Base-by-base conservation (phyloP, 2,329 filamentous ascomycete genomes). In the Hypoxylon sp. region DNA sequence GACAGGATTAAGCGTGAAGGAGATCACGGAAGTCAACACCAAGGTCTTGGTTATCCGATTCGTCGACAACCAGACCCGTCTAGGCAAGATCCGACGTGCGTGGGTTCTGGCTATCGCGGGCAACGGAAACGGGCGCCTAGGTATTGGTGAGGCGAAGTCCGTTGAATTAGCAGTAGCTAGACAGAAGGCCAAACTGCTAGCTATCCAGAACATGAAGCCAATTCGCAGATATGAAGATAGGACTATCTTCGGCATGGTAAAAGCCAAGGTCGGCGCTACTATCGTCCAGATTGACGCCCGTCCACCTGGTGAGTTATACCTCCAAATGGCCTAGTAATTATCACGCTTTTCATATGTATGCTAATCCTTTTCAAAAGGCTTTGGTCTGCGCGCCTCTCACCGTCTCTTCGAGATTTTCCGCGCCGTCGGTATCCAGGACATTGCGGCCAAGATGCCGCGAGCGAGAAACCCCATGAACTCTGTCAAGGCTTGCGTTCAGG, bases 381-480 rank as follows among this genome's bases (percentile, higher is more conserved):
- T 98, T 77, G 96, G 96, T 78, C 91, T 98, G 73, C 93, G 96
- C 77, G 94, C 93, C 79, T 94, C 97, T 75, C 90, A 93, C 78
- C 89, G 94, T 72, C 95, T 99, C 80, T 98, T 95, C 82, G 95
- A 99, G 81, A 94, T 99, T 85, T 95, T 93, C 78, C 92, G 94
- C 71, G 90, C 91, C 54, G 92, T 90, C 44, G 96, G 96, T 72
- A 94, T 99, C 77, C 86, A 91, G 71, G 96, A 99, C 80, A 88
- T 99, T 35, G 88, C 94, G 14, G 95, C 93, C 54, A 88, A 88
- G 73, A 95, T 97, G 70, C 90, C 91, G 40, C 91, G 95, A 50
- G 93, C 93, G 70, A 89, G 95, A 77, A 98, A 97, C 85, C 94
- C 94, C 74, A 97, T 98, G 94, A 99, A 99, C 85, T 93, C 95